Percentiles rank a stretch among this genome's conserved stretches.
Conservation (phyloP, 2,329 filamentous ascomycete species). For the Daldinia sp. region DNA sequence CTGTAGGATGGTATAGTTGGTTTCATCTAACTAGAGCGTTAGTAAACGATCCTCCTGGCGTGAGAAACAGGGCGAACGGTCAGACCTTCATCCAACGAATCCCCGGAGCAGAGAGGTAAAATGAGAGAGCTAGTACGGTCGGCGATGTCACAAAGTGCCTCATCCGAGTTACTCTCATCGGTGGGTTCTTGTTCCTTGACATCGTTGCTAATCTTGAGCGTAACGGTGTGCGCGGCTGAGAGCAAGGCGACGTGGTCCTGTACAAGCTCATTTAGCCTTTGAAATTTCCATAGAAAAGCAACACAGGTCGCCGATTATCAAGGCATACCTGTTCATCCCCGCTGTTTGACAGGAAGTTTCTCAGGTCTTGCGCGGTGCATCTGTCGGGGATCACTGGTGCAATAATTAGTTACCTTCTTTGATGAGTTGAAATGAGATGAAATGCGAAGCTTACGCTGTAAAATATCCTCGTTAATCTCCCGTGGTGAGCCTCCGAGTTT, state of each 20-base stretch:
- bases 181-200: background rate
- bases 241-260: constrained; percentile 22
- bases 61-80: background rate
- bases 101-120: constrained; percentile 34
- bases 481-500: background rate
- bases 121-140: constrained; percentile 31
- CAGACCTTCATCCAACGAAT: constrained; percentile 38
- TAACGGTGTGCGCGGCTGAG: constrained; percentile 10
- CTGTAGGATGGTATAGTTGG: constrained; percentile 37
- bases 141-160: constrained; percentile 11
- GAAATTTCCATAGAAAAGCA: background rate
- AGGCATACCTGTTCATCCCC: constrained; percentile 11
- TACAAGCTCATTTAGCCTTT: constrained; percentile 3
- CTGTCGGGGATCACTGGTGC: constrained; percentile 19
- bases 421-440: background rate
- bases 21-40: constrained; percentile 29
- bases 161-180: background rate
- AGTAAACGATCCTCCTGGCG: background rate
- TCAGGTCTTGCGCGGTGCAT: constrained; percentile 13
- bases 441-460: constrained; percentile 7
- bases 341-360: background rate
- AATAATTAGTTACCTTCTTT: constrained; percentile 4
- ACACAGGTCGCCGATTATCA: background rate
- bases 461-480: constrained; percentile 16
- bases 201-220: constrained; percentile 15